These are phyloP conservation scores for Umbelopsis sp. DNA, from an alignment of 192 early-diverging fungal species.

Conservation along the genomic window DNA sequence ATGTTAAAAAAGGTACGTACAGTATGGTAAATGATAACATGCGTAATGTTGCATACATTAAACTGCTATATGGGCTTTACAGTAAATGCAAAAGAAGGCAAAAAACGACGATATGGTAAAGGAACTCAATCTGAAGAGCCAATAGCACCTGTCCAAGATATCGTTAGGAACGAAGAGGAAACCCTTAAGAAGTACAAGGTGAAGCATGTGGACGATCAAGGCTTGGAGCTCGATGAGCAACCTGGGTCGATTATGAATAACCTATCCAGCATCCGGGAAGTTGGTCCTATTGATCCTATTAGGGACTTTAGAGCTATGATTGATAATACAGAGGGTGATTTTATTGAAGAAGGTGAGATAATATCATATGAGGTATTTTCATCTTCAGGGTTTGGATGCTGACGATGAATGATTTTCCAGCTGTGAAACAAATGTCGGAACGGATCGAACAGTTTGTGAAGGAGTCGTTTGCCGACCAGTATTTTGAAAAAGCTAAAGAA, in stretches of 20 bases:
- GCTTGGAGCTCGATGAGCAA: slow-evolving; percentile 19
- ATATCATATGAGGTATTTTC: background rate
- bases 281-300: slow-evolving; percentile 60
- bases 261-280: slow-evolving; percentile 21
- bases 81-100: slow-evolving; percentile 33
- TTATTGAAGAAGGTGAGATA: slow-evolving; percentile 47
- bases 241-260: slow-evolving; percentile 38
- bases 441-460: slow-evolving; percentile 51
- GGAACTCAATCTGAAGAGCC: background rate
- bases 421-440: slow-evolving; percentile 57
- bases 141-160: slow-evolving; percentile 5
- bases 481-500: slow-evolving; percentile 57
- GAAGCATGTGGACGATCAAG: slow-evolving; percentile 14
- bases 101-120: slow-evolving; percentile 31
- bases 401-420: slow-evolving; percentile 32
- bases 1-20: slow-evolving; percentile 54
- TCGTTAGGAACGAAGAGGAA: slow-evolving; percentile 2
- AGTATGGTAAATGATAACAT: background rate
- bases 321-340: slow-evolving; percentile 48
- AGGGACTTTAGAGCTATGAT: slow-evolving; percentile 65
- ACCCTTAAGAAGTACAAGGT: slow-evolving; percentile 9
- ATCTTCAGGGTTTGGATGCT: background rate
- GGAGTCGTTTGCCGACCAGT: slow-evolving; percentile 55
- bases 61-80: background rate
- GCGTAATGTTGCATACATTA: background rate